Percentiles rank a stretch among this genome's conserved stretches.
These are phyloP conservation scores for Botrytis tulipae DNA, from an alignment of 2,329 filamentous ascomycete species.

Conservation along the genomic window DNA sequence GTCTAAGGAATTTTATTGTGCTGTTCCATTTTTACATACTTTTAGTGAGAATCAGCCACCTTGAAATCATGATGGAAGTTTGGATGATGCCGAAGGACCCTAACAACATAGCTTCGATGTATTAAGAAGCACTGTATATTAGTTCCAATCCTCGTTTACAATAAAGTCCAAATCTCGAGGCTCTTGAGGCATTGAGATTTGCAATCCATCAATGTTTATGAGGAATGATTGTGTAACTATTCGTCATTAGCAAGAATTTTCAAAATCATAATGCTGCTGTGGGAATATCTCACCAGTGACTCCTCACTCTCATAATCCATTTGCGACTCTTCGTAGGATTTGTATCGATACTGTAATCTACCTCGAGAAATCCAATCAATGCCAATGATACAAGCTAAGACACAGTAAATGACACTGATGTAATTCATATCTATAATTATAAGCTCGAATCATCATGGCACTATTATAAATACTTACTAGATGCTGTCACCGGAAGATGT, in stretches of 20 bases:
- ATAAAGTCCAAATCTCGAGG: not conserved
- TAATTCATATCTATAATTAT: slow-evolving; percentile 18
- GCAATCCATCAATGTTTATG: not conserved
- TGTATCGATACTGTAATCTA: slow-evolving; percentile 14
- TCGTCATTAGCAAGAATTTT: not conserved
- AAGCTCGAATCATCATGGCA: not conserved
- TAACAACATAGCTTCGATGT: not conserved
- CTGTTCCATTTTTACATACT: not conserved
- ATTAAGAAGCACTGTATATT: not conserved
- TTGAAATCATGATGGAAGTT: not conserved
- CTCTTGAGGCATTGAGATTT: not conserved
- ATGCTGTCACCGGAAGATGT: slow-evolving; percentile 14
- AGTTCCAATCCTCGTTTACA: not conserved
- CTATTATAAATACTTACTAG: slow-evolving; percentile 10
- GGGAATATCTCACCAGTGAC: slow-evolving; percentile 8
- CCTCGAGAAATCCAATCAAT: slow-evolving; percentile 17
- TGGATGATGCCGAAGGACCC: not conserved
- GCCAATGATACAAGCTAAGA: not conserved
- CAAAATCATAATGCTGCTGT: not conserved
- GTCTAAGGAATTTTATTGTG: not conserved
- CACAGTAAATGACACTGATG: slow-evolving; percentile 17
- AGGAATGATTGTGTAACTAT: not conserved
- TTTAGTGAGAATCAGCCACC: not conserved
- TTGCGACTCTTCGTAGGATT: not conserved
- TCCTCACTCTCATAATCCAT: slow-evolving; percentile 2